Conservation (phyloP, 495 filamentous ascomycete genomes). For the Penicillium coffeae region DNA sequence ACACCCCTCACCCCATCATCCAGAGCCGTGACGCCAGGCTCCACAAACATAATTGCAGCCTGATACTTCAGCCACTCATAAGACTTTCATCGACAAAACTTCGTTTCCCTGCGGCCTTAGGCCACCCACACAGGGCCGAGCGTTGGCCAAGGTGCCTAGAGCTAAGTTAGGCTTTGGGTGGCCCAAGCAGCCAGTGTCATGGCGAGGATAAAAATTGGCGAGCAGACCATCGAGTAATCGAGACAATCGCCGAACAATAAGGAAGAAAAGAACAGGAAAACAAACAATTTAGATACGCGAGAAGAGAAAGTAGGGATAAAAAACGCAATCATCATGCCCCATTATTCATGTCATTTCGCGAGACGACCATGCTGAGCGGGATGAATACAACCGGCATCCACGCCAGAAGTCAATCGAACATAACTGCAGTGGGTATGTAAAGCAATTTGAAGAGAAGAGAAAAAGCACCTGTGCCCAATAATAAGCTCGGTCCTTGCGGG, state of each 20-base stretch:
- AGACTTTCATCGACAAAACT: not conserved
- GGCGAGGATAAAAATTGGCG: constrained; percentile 16
- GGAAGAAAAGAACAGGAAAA: constrained; percentile 5
- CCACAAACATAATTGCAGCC: not conserved
- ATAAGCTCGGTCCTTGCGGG: constrained; percentile 9
- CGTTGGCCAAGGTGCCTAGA: not conserved
- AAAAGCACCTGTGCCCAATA: constrained; percentile 10
- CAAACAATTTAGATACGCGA: constrained; percentile 26
- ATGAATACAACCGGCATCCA: constrained; percentile 15
- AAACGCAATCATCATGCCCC: constrained; percentile 11
- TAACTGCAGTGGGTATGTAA: constrained; percentile 29
- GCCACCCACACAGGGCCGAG: not conserved
- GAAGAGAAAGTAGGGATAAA: constrained; percentile 2
- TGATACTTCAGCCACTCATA: not conserved
- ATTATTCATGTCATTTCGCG: constrained; percentile 24
- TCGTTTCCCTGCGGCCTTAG: constrained; percentile 1
- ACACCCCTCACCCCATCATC: constrained; percentile 1
- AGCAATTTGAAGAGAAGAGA: constrained; percentile 20
- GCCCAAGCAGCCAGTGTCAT: constrained; percentile 11
- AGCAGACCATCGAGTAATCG: constrained; percentile 11
- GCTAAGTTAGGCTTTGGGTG: not conserved
- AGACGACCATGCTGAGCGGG: constrained; percentile 17
- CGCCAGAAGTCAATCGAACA: constrained; percentile 20
- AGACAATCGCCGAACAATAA: constrained; percentile 2
- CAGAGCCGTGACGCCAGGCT: not conserved